Evolutionary conservation across 2,329 filamentous ascomycete species (phyloP), one percentile per base, ranked within the genome.

Genomic region (Ceratocystis cubensis): DNA sequence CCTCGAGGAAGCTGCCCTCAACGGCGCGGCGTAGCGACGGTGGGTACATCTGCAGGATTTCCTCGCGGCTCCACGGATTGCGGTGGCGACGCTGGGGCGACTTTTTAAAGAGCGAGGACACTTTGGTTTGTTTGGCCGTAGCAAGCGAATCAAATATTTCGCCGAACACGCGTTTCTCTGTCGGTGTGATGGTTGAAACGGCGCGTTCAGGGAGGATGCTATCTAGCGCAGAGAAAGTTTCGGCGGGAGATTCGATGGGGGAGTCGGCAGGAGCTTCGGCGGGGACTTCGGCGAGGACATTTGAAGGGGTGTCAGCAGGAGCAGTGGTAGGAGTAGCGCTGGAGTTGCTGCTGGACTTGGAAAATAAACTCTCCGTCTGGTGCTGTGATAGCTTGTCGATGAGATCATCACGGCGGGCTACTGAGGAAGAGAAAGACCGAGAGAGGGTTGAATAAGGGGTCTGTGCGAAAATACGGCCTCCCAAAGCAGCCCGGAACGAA

Each of bases 101-200:
- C 17, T 46, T 62, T 25, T 45, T 22, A 63, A 65, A 65, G 3
- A 65, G 64, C 22, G 50, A 25, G 8, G 64, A 22, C 17, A 65
- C 53, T 6, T 57, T 45, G 17, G 25, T 15, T 46, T 62, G 63
- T 62, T 66, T 63, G 10, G 66, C 61, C 30, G 44, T 65, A 37
- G 69, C 68, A 13, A 79, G 78, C 41, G 78, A 76, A 57, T 76
- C 74, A 61, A 81, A 80, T 57, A 87, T 86, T 64, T 84, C 78
- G 64, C 79, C 77, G 70, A 87, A 87, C 64, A 86, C 82, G 63
- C 78, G 76, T 33, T 81, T 78, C 71, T 87, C 84, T 0, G 76
- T 72, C 0, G 80, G 80, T 0, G 84, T 87, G 62, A 87, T 83
- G 4, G 83, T 87, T 2, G 79, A 79, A 59, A 73, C 57, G 66